phyloP scores from a whole-genome alignment of 2,329 filamentous ascomycete species.

The Cladosporium sphaerospermum region DNA sequence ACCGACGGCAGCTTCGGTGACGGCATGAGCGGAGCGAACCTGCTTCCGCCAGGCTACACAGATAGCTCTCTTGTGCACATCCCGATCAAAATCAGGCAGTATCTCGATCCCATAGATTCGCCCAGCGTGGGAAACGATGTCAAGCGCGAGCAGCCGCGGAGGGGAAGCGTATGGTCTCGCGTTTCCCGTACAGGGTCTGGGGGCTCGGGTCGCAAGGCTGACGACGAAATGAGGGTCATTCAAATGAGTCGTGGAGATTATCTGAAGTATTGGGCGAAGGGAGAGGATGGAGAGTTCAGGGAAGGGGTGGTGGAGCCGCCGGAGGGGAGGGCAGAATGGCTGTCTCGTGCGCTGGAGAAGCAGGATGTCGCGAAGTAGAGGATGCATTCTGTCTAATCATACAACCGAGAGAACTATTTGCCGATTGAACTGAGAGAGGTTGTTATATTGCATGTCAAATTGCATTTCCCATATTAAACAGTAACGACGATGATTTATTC shows the following conservation, averaged over 20 bases:
- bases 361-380: conserved; percentile 2
- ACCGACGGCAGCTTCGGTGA: conserved; percentile 2
- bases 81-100: conserved; percentile 16
- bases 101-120: background rate
- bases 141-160: background rate
- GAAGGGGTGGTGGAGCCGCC: conserved; percentile 14
- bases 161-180: background rate
- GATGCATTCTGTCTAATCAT: background rate
- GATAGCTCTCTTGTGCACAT: conserved; percentile 17
- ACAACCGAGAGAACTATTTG: no score
- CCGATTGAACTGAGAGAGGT: no score
- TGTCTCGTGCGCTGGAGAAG: conserved; percentile 9
- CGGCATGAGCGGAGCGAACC: conserved; percentile 14
- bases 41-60: conserved; percentile 17
- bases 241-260: conserved; percentile 19
- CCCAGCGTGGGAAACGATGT: background rate
- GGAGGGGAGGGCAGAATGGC: conserved; percentile 17
- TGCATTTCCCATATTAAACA: no score
- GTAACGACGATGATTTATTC: no score
- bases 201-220: background rate
- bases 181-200: background rate
- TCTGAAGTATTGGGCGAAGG: conserved; percentile 19
- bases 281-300: conserved; percentile 17
- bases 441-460: no score
- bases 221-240: conserved; percentile 17